Base-by-base conservation (phyloP, 306 rosid species). In the Coriaria nepalensis region DNA sequence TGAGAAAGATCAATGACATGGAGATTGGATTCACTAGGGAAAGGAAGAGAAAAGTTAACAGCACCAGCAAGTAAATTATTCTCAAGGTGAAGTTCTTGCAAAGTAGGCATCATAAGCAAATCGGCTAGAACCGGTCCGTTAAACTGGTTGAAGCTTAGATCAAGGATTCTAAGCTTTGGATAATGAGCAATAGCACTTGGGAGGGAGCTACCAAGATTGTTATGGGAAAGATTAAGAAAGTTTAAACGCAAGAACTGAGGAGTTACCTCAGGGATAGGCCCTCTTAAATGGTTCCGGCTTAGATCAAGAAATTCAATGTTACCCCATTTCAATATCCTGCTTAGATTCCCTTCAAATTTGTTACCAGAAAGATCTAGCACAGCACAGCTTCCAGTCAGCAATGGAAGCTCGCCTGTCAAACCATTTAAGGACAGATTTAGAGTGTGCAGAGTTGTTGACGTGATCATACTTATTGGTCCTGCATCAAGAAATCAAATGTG, bases 361-460 rank as follows among this genome's bases (percentile, higher is more conserved):
- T 92, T 92, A 10, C 72, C 72, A 34, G 98, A 92, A 49, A 92
- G 83, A 76, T 92, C 98, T 59, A 92, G 96, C 13, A 92, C 63
- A 6, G 69, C 88, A 62, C 98, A 85, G 70, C 74, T 79, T 69
- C 98, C 98, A 4, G 96, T 92, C 67, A 86, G 81, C 67, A 70
- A 64, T 0, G 98, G 98, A 62, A 92, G 80, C 48, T 71, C 81
- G 4, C 94, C 94, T 0, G 72, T 71, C 52, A 92, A 72, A 44
- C 64, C 87, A 38, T 92, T 92, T 0, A 80, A 77, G 10, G 98
- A 92, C 14, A 92, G 87, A 68, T 86, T 79, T 42, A 92, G 86
- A 49, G 45, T 43, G 15, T 15, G 69, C 66, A 92, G 62, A 33
- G 78, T 82, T 37, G 88, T 79, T 35, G 98, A 79, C 9, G 93